Percentiles rank a stretch among this genome's conserved stretches.
Evolutionary conservation across 208 protist genomes (phyloP).

Genomic region (Acanthamoeba divionensis): DNA sequence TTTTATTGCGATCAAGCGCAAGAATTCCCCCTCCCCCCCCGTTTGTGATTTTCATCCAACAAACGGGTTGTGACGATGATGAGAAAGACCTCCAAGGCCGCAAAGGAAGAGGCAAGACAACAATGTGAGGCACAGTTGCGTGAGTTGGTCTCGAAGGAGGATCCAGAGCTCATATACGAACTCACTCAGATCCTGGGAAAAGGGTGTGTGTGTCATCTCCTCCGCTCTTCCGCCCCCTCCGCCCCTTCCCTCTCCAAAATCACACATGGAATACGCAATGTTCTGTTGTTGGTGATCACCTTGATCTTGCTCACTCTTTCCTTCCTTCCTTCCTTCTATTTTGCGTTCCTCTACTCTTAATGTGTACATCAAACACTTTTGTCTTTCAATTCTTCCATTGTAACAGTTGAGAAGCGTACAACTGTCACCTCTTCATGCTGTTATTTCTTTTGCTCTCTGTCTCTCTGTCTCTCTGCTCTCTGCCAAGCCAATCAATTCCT

Average conservation of each 20-base stretch:
- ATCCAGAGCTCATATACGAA: constrained; percentile 48
- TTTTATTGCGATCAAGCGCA: no score
- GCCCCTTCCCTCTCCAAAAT: not conserved
- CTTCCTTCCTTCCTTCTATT: not conserved
- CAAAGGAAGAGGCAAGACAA: constrained; percentile 12
- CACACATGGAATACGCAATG: no score
- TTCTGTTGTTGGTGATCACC: not conserved
- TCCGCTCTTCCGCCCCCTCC: not conserved
- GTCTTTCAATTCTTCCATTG: no score
- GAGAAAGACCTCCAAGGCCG: not conserved
- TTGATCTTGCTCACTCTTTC: not conserved
- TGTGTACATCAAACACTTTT: no score
- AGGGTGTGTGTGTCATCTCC: not conserved
- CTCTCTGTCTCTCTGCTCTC: no score
- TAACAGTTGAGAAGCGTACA: no score
- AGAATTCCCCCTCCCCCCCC: no score
- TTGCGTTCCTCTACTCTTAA: not conserved
- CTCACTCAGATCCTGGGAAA: constrained; percentile 48
- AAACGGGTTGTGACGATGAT: no score
- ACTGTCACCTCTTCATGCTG: no score
- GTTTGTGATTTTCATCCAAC: no score
- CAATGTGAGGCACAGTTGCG: not conserved
- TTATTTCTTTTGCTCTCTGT: no score
- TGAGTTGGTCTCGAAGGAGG: constrained; percentile 17
- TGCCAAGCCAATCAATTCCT: no score